Base-by-base conservation (phyloP, 192 early-diverging fungal species). In the Coemansia sp. region DNA sequence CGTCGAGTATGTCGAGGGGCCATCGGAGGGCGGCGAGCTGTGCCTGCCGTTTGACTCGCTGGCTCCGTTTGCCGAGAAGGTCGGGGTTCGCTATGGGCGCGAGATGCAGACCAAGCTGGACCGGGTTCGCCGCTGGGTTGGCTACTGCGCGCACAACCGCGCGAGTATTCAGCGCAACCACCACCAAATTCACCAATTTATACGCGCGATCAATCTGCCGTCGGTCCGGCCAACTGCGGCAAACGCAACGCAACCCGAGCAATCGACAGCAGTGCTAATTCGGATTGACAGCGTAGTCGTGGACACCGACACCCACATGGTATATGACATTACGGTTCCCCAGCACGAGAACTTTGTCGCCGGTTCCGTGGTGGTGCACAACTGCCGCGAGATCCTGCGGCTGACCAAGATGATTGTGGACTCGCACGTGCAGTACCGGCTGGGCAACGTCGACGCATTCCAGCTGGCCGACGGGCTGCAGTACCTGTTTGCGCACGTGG, bases 391-490 rank as follows among this genome's bases (percentile, higher is more conserved):
- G 77, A 96, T 99, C 49, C 79, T 99, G 52, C 87, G 94, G 9
- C 79, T 99, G 47, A 97, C 91, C 38, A 99, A 99, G 75, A 80
- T 99, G 39, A 82, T 96, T 42, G 96, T 99, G 10, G 96, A 99
- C 60, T 87, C 92, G 7, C 94, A 99, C 68, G 96, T 99, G 14
- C 94, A 99, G 75, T 97, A 95, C 61, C 90, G 96, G 32, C 79
- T 99, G 30, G 94, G 94, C 40, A 97, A 99, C 66, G 89, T 97
- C 8, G 94, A 99, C 80, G 94, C 96, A 14, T 99, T 93, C 85
- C 96, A 99, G 77, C 82, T 99, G 36, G 96, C 96, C 11, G 96
- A 99, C 75, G 96, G 96, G 40, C 79, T 99, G 55, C 96, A 99
- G 74, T 99, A 99, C 55, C 91, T 91, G 45, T 97, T 99, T 82